Base-by-base conservation (phyloP, 257 asterid species). In the Voacanga thouarsii region DNA sequence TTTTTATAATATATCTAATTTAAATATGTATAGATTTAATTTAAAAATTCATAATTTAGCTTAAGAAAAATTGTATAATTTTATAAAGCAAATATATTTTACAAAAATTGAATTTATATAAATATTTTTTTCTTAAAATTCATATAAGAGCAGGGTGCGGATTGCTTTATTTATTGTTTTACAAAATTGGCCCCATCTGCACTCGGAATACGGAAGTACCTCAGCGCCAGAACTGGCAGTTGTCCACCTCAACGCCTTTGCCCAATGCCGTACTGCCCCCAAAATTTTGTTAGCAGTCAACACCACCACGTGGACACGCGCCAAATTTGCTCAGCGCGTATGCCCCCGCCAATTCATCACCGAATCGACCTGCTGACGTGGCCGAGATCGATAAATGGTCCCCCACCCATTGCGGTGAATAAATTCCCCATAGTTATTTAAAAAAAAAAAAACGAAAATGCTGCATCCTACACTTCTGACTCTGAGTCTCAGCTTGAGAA, bases 241-340 rank as follows among this genome's bases (percentile, higher is more conserved):
- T 59, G 21, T 21, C 80, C 69, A 74, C 55, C 68, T 53, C 59
- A 12, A 50, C 56, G 12, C 18, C 12, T 10, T 50, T 3, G 1
- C 18, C 12, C 75, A 75, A 47, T 30, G 77, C 77, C 75, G 82
- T 68, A 82, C 85, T 59, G 74, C n/a, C 6, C 12, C 70, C 53
- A 39, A 53, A 47, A 10, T 61, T 72, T 26, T 53, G 61, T 39
- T 12, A 43, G 49, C 59, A 26, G 85, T 81, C 80, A 28, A 74
- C 68, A 41, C 63, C 71, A 19, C n/a, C 65, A 78, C 74, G 73
- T 78, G 82, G 79, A 82, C 47, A 74, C 79, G 85, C 43, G 85
- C 75, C 73, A 63, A 59, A 44, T 9, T 61, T 12, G 30, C 21
- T 65, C 2, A 49, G 66, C 74, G 41, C 30, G 41, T 76, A 21